These are phyloP conservation scores for Fusarium duplospermum DNA, from an alignment of 2,329 filamentous ascomycete species.

Conservation along the genomic window DNA sequence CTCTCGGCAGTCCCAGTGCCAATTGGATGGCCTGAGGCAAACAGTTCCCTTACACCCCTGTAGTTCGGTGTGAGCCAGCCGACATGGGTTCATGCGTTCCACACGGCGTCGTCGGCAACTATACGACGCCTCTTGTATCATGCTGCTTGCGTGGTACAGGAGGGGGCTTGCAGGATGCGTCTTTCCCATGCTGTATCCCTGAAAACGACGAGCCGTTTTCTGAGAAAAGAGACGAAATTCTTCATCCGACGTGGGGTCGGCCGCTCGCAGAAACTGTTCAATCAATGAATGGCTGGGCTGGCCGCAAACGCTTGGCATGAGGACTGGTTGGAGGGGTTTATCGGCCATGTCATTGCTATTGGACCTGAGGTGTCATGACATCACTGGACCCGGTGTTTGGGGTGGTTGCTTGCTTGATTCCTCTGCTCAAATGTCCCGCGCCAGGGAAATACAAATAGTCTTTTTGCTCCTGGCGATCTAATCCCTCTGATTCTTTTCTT, in stretches of 20 bases:
- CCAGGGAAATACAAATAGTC: conserved; percentile 31
- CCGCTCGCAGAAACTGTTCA: conserved; percentile 8
- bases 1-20: conserved; percentile 1
- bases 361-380: conserved; percentile 36
- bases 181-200: neutral
- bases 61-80: neutral
- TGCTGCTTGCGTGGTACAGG: neutral
- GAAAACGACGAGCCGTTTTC: neutral
- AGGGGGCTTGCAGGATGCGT: conserved; percentile 15
- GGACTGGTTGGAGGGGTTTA: neutral
- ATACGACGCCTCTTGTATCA: conserved; percentile 33
- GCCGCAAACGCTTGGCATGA: neutral
- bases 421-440: conserved; percentile 9
- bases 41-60: neutral
- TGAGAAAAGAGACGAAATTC: neutral
- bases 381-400: conserved; percentile 30
- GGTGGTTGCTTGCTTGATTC: conserved; percentile 1
- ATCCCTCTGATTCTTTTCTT: neutral
- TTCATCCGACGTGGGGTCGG: conserved; percentile 13
- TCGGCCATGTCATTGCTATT: neutral
- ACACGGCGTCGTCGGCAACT: conserved; percentile 3
- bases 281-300: neutral
- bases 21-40: conserved; percentile 9
- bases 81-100: conserved; percentile 28
- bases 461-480: neutral